A percentile compares a stretch with the other conserved stretches of the same genome.
These are phyloP conservation scores for Colletotrichum sp. DNA, from an alignment of 2,329 filamentous ascomycete species.

Conservation along the genomic window DNA sequence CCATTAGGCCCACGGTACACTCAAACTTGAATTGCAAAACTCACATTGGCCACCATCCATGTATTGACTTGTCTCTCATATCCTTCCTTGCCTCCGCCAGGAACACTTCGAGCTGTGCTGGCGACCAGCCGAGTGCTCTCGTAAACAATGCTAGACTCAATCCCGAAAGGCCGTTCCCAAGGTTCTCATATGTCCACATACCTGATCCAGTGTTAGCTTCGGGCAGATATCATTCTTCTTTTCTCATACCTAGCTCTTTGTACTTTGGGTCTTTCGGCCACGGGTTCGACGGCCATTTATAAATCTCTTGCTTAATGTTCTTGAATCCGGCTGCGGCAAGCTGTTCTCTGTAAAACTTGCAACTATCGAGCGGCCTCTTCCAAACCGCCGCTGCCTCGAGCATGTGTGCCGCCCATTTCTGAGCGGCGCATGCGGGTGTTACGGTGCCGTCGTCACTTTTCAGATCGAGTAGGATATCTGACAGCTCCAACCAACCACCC, in stretches of 20 bases:
- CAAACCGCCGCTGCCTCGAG: conserved; percentile 33
- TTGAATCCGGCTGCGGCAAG: conserved; percentile 58
- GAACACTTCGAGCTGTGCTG: conserved; percentile 36
- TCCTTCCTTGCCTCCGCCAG: conserved; percentile 36
- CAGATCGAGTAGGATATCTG: conserved; percentile 44
- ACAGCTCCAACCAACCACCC: conserved; percentile 48
- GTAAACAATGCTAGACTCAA: conserved; percentile 41
- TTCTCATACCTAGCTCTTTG: conserved; percentile 61
- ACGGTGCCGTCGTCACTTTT: conserved; percentile 47
- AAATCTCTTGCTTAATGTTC: conserved; percentile 52
- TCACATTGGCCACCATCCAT: conserved; percentile 44
- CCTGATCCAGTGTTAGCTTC: too few species aligned
- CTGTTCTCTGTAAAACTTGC: conserved; percentile 35
- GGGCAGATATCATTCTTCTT: too few species aligned
- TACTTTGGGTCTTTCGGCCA: conserved; percentile 57
- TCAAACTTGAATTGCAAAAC: not conserved
- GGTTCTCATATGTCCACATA: conserved; percentile 34
- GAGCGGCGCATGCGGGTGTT: conserved; percentile 23
- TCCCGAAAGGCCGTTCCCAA: conserved; percentile 36
- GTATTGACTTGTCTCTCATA: conserved; percentile 34
- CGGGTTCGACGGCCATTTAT: conserved; percentile 53
- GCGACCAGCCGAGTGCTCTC: conserved; percentile 35
- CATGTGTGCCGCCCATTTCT: conserved; percentile 36
- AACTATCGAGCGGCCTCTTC: conserved; percentile 32
- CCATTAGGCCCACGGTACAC: not conserved